A percentile compares a stretch with the other conserved stretches of the same genome.
Evolutionary conservation across 768 basidiomycete species (phyloP).

Genomic region (Sporobolomyces pararoseus): DNA sequence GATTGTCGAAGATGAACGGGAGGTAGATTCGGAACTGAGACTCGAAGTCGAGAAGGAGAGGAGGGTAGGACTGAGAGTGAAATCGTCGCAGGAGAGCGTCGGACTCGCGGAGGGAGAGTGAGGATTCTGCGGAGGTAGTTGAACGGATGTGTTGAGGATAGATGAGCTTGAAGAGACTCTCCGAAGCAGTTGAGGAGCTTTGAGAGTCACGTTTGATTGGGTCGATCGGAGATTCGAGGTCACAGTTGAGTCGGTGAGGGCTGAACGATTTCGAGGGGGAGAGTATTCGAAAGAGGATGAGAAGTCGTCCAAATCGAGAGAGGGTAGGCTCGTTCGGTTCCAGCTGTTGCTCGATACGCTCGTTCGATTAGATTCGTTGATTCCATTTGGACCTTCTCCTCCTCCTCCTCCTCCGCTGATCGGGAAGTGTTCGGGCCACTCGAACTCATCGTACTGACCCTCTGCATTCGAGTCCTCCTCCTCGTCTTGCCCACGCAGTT

Average conservation of each 20-base stretch:
- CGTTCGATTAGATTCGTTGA: slow-evolving; percentile 1
- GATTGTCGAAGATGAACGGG: not conserved
- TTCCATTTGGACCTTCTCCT: not conserved
- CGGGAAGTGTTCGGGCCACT: too few relatives aligned
- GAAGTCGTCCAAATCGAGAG: slow-evolving; percentile 5
- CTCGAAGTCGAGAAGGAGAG: slow-evolving; percentile 4
- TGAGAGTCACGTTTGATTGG: slow-evolving; percentile 14
- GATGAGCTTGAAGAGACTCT: slow-evolving; percentile 2
- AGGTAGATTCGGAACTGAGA: not conserved
- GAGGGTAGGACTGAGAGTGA: not conserved
- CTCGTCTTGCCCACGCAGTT: not conserved
- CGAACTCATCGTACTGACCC: too few relatives aligned
- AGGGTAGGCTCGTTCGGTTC: too few relatives aligned
- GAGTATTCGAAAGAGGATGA: not conserved
- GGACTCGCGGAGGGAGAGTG: slow-evolving; percentile 5
- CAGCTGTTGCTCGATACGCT: slow-evolving; percentile 7
- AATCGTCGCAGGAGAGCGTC: not conserved
- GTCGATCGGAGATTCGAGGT: not conserved
- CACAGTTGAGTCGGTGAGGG: not conserved
- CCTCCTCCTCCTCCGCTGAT: not conserved
- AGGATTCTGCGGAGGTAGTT: slow-evolving; percentile 2
- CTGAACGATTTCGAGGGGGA: not conserved
- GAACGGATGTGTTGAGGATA: not conserved
- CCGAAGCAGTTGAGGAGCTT: slow-evolving; percentile 6
- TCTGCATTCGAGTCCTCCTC: too few relatives aligned